Percentiles rank a stretch among this genome's conserved stretches.
Conservation (phyloP, 2,329 filamentous ascomycete genomes). For the Diaporthe citri region DNA sequence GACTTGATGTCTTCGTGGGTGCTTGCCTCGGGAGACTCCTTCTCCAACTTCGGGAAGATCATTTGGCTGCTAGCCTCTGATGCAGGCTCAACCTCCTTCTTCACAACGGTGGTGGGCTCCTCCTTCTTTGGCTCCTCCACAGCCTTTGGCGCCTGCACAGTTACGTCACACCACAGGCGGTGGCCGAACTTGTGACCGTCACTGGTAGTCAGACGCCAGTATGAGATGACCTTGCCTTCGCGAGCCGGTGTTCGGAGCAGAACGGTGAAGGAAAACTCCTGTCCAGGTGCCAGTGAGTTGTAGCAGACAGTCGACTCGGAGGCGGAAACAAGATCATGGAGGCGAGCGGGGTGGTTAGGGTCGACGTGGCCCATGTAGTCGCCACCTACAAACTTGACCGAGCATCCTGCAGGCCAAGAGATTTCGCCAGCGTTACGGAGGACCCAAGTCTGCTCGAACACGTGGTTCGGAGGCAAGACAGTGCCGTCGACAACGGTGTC, state of each 20-base stretch:
- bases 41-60: conserved; percentile 97
- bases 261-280: conserved; percentile 85
- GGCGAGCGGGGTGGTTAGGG: conserved; percentile 81
- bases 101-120: conserved; percentile 53
- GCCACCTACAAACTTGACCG: conserved; percentile 90
- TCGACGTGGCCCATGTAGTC: conserved; percentile 97
- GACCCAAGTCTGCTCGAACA: conserved; percentile 92
- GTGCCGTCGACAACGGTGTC: conserved; percentile 87
- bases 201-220: conserved; percentile 91
- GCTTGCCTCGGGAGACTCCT: conserved; percentile 88
- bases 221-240: conserved; percentile 86
- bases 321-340: conserved; percentile 80
- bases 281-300: conserved; percentile 76
- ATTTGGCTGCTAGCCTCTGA: conserved; percentile 72
- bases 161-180: conserved; percentile 94
- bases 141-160: conserved; percentile 66
- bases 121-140: conserved; percentile 49
- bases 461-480: conserved; percentile 74
- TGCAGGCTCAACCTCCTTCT: conserved; percentile 36
- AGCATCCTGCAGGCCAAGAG: conserved; percentile 90
- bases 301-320: conserved; percentile 85
- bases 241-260: conserved; percentile 84
- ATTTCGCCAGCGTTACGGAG: conserved; percentile 85
- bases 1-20: conserved; percentile 73
- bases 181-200: conserved; percentile 89